These are phyloP conservation scores for Ophiostoma sp. DNA, from an alignment of 2,329 filamentous ascomycete genomes.

Conservation along the genomic window DNA sequence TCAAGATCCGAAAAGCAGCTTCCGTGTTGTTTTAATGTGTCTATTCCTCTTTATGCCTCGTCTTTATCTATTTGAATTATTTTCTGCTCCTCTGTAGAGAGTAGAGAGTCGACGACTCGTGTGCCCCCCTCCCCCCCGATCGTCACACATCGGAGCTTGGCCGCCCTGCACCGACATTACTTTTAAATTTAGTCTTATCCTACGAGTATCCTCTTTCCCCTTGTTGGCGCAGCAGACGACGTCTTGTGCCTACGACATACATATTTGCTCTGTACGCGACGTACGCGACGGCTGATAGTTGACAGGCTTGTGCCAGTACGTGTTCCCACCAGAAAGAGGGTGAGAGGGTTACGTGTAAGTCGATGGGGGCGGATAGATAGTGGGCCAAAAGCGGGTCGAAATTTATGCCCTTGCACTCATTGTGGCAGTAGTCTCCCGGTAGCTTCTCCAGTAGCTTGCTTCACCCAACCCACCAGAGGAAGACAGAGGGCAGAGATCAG, in stretches of 20 bases:
- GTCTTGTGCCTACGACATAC: neutral
- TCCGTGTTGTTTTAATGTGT: neutral
- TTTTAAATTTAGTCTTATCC: slow-evolving; percentile 13
- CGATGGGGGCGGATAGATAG: neutral
- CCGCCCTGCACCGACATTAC: slow-evolving; percentile 6
- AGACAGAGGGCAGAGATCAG: neutral
- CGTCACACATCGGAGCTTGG: neutral
- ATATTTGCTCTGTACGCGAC: neutral
- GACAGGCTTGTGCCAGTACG: neutral
- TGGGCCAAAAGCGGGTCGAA: neutral
- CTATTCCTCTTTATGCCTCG: no score
- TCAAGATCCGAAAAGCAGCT: neutral
- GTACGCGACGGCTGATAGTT: neutral
- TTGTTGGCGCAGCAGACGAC: slow-evolving; percentile 7
- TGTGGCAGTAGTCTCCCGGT: neutral
- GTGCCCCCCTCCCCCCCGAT: neutral
- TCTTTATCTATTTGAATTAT: neutral
- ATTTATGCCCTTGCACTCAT: neutral
- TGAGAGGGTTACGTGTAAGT: slow-evolving; percentile 13
- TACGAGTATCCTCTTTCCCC: neutral
- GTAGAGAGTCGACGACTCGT: neutral
- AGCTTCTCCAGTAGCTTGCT: neutral
- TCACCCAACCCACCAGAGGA: neutral
- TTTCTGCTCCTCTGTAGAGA: neutral
- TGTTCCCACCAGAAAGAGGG: neutral